A percentile compares a stretch with the other conserved stretches of the same genome.
These are phyloP conservation scores for Candida freyschussii DNA, from an alignment of 1,139 yeast species.

Conservation along the genomic window DNA sequence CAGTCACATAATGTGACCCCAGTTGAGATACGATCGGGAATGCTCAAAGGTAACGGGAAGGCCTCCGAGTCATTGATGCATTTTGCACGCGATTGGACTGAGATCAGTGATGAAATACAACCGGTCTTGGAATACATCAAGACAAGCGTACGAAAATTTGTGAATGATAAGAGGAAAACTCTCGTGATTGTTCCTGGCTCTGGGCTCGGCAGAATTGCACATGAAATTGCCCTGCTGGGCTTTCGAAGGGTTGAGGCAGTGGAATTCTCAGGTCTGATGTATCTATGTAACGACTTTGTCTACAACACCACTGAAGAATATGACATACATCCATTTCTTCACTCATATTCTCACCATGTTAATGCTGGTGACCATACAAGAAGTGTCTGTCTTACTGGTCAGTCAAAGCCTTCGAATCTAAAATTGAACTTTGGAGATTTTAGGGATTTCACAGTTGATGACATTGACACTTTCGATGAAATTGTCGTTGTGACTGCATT, in stretches of 20 bases:
- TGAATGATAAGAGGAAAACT: conserved; percentile 31
- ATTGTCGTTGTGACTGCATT: conserved; percentile 66
- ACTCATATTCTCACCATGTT: conserved; percentile 67
- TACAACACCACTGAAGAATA: conserved; percentile 26
- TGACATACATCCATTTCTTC: conserved; percentile 59
- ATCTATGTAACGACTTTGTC: conserved; percentile 52
- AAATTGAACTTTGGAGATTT: conserved; percentile 62
- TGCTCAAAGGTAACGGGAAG: conserved; percentile 41
- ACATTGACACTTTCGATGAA: conserved; percentile 36
- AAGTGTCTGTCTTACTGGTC: conserved; percentile 34
- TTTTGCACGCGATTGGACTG: conserved; percentile 69
- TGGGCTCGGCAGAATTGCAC: conserved; percentile 70
- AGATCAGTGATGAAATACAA: conserved; percentile 42
- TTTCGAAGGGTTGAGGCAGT: conserved; percentile 55
- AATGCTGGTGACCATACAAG: conserved; percentile 49
- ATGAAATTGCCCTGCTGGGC: conserved; percentile 45
- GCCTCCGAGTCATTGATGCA: conserved; percentile 74
- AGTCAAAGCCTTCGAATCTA: conserved; percentile 43
- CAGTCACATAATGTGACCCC: conserved; percentile 38
- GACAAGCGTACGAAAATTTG: conserved; percentile 28
- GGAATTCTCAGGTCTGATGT: conserved; percentile 73
- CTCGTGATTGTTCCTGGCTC: conserved; percentile 70
- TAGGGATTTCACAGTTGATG: conserved; percentile 38
- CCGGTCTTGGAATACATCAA: conserved; percentile 51
- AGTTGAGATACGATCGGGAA: conserved; percentile 33